These are phyloP conservation scores for Kwoniella dendrophila DNA, from an alignment of 768 basidiomycete species.

Conservation along the genomic window DNA sequence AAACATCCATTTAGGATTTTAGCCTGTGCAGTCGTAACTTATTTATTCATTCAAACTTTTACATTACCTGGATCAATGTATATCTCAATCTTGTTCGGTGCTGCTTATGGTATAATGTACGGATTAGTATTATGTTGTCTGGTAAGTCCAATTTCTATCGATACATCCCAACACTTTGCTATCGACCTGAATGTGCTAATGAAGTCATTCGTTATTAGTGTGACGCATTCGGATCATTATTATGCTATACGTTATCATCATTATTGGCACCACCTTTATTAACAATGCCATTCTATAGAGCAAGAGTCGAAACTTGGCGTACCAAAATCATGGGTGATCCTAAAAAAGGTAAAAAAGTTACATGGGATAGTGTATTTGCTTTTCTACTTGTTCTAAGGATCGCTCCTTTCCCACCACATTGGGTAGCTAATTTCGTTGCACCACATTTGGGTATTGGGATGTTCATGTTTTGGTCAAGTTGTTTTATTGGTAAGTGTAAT, in stretches of 20 bases:
- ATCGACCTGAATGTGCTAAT: background rate
- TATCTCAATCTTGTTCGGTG: constrained; percentile 91
- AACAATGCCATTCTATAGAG: constrained; percentile 80
- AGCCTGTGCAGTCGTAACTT: constrained; percentile 82
- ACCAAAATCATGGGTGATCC: constrained; percentile 75
- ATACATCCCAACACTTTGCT: too few species aligned
- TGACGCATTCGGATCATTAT: constrained; percentile 83
- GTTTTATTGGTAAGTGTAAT: constrained; percentile 66
- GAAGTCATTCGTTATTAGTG: constrained; percentile 58
- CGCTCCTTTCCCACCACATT: constrained; percentile 84
- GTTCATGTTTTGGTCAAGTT: constrained; percentile 83
- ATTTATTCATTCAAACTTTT: constrained; percentile 94
- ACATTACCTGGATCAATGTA: constrained; percentile 98
- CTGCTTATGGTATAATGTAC: constrained; percentile 85
- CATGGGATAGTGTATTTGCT: constrained; percentile 65
- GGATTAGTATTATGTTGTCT: constrained; percentile 88
- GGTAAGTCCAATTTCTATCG: constrained; percentile 55
- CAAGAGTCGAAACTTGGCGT: constrained; percentile 78
- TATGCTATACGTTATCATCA: constrained; percentile 90
- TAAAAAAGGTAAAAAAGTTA: constrained; percentile 62
- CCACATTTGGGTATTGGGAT: constrained; percentile 88
- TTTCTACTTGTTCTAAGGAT: constrained; percentile 93
- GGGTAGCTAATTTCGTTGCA: constrained; percentile 90
- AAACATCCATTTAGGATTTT: constrained; percentile 84
- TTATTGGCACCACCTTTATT: constrained; percentile 90